Conservation (phyloP, 495 filamentous ascomycete genomes). For the Penicillium chermesinum region DNA sequence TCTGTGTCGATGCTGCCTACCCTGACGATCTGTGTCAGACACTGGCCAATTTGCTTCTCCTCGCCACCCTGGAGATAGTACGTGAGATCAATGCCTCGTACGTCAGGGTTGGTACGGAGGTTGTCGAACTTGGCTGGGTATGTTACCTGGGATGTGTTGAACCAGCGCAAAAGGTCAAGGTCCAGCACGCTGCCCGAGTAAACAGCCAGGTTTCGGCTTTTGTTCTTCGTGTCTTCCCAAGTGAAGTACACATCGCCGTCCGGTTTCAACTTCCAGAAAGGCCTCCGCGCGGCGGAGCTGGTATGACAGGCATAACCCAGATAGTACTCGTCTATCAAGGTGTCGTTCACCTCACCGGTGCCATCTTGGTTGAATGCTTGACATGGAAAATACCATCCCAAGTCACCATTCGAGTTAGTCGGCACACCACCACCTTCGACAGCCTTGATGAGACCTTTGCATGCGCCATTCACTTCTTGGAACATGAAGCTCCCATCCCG, state of each 20-base stretch:
- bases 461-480: conserved; percentile 97
- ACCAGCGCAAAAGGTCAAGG: conserved; percentile 84
- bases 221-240: conserved; percentile 91
- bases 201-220: conserved; percentile 79
- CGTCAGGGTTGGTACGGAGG: conserved; percentile 65
- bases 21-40: conserved; percentile 86
- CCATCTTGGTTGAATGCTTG: conserved; percentile 89
- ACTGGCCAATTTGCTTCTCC: conserved; percentile 78
- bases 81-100: conserved; percentile 88
- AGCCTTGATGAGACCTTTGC: conserved; percentile 82
- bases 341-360: conserved; percentile 68
- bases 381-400: conserved; percentile 98
- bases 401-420: conserved; percentile 61
- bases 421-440: conserved; percentile 71
- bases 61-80: conserved; percentile 69
- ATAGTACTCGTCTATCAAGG: conserved; percentile 57
- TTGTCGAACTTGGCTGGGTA: conserved; percentile 75
- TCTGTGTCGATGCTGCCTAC: conserved; percentile 95
- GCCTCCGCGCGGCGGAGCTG: conserved; percentile 53
- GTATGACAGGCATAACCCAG: conserved; percentile 91
- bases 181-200: conserved; percentile 94
- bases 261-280: conserved; percentile 63
- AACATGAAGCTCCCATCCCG: conserved; percentile 95
- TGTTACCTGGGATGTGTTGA: conserved; percentile 78
- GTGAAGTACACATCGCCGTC: conserved; percentile 85